Base-by-base conservation (phyloP, 768 basidiomycete genomes). In the Phylloporus scabripes region DNA sequence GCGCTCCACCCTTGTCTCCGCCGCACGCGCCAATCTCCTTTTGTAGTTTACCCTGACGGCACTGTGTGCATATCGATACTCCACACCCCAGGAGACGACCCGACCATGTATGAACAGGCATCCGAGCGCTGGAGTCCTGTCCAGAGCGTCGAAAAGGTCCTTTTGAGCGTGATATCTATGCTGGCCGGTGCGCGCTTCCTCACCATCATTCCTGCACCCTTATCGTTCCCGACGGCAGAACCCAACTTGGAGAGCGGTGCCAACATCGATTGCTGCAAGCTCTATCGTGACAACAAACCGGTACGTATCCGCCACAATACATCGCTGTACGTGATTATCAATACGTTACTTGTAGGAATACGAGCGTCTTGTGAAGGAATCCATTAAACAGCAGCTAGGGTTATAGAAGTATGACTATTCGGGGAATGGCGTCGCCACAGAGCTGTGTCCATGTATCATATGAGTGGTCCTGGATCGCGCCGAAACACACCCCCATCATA, bases 51-150 rank as follows among this genome's bases (percentile, higher is more conserved):
- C 69, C 75, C 93, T 2, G 92, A 94, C 60, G 96, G 96, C 18
- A 94, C 81, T 43, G 95, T 99, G 44, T 99, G 96, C 74, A 98
- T 99, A 60, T 97, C 94, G 1, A 99, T 99, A 62, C 72, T 99
- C 20, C 96, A 99, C 64, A 86, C 92, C 0, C 96, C 94, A 0
- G 90, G 89, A 8, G 90, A 92, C 61, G 88, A 92, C 57, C 90
- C 90, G 15, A 87, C 84, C 50, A 87, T 90, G 77, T 98, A 97
- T 66, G 95, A 99, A 65, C 82, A 87, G 57, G 92, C 93, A 0
- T 92, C 88, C 17, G 96, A 99, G 62, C 80, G 96, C 33, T 99
- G 96, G 96, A 92, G 88, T 50, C 96, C 96, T n/a, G 95, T 98
- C 0, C 95, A 98, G 70, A 92, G 90, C 60, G 90, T 99, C 14